phyloP scores from a whole-genome alignment of 352 stramenopile species.

The Phytophthora meadii region DNA sequence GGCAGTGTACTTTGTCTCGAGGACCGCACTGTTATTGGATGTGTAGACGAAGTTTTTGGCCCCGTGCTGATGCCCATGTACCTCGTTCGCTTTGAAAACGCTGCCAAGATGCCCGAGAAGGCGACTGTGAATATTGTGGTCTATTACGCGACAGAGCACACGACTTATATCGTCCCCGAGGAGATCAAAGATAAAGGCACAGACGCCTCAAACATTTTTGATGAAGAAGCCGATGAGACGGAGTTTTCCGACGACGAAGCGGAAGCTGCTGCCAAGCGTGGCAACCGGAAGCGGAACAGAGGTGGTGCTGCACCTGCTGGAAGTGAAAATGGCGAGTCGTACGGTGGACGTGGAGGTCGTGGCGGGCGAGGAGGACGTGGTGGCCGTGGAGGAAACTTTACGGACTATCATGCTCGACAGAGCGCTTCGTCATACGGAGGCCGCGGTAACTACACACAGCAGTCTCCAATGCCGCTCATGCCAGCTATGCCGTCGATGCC shows the following conservation, averaged over 20 bases:
- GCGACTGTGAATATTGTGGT: slow-evolving; percentile 52
- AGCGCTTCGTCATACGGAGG: slow-evolving; percentile 9
- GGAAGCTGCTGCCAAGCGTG: slow-evolving; percentile 71
- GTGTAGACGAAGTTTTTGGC: slow-evolving; percentile 87
- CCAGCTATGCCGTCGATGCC: slow-evolving; percentile 9
- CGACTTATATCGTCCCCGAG: slow-evolving; percentile 81
- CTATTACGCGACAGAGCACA: slow-evolving; percentile 81
- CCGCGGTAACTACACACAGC: slow-evolving; percentile 19
- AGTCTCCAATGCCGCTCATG: slow-evolving; percentile 15
- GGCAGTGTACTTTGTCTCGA: slow-evolving; percentile 84
- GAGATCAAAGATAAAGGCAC: slow-evolving; percentile 84
- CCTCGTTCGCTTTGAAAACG: slow-evolving; percentile 78
- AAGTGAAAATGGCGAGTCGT: slow-evolving; percentile 13
- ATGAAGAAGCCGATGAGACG: slow-evolving; percentile 82
- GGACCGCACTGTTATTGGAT: slow-evolving; percentile 78
- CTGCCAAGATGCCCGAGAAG: slow-evolving; percentile 67
- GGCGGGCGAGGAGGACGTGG: slow-evolving; percentile 34
- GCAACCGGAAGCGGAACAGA: slow-evolving; percentile 74
- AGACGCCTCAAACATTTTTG: slow-evolving; percentile 88
- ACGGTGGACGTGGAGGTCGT: slow-evolving; percentile 19
- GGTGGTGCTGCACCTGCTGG: slow-evolving; percentile 19
- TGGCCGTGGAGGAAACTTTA: slow-evolving; percentile 21
- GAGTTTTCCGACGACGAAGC: slow-evolving; percentile 88
- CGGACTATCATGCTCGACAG: slow-evolving; percentile 25
- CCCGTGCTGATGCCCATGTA: slow-evolving; percentile 90